Evolutionary conservation across 2,329 filamentous ascomycete species (phyloP).

Genomic region (Pyrenophora tritici-repentis): DNA sequence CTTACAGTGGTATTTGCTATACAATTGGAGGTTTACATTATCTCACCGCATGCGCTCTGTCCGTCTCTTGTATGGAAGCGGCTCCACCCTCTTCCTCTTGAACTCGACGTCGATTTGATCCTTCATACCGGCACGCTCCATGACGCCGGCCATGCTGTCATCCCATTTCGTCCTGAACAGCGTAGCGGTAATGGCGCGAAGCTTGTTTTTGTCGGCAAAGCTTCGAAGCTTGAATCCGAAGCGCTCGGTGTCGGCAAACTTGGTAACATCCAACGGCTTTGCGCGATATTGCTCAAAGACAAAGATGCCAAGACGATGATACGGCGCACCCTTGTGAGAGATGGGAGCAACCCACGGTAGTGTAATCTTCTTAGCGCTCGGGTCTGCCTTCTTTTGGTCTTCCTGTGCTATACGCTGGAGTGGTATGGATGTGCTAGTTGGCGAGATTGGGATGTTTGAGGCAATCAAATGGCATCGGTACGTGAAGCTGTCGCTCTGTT

Average conservation of each 20-base stretch:
- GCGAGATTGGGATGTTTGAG: constrained; percentile 69
- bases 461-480: constrained; percentile 89
- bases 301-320: constrained; percentile 85
- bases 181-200: constrained; percentile 78
- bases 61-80: constrained; percentile 67
- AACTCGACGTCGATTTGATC: constrained; percentile 80
- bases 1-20: constrained; percentile 13
- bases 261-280: constrained; percentile 45
- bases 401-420: constrained; percentile 40
- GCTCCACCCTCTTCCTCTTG: constrained; percentile 76
- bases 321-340: constrained; percentile 86
- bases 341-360: constrained; percentile 83
- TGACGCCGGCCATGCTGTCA: constrained; percentile 82
- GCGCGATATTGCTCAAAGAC: constrained; percentile 78
- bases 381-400: constrained; percentile 53
- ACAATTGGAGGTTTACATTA: background rate
- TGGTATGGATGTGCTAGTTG: constrained; percentile 50
- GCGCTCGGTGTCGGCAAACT: constrained; percentile 76
- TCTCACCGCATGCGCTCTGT: constrained; percentile 53
- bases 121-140: constrained; percentile 75
- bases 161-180: constrained; percentile 93
- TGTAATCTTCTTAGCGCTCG: constrained; percentile 63
- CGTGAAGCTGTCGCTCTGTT: constrained; percentile 74
- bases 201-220: constrained; percentile 70
- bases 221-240: constrained; percentile 76